Percentiles rank a stretch among this genome's conserved stretches.
Evolutionary conservation across 495 filamentous ascomycete species (phyloP).

Genomic region (Penicillium robsamsonii): DNA sequence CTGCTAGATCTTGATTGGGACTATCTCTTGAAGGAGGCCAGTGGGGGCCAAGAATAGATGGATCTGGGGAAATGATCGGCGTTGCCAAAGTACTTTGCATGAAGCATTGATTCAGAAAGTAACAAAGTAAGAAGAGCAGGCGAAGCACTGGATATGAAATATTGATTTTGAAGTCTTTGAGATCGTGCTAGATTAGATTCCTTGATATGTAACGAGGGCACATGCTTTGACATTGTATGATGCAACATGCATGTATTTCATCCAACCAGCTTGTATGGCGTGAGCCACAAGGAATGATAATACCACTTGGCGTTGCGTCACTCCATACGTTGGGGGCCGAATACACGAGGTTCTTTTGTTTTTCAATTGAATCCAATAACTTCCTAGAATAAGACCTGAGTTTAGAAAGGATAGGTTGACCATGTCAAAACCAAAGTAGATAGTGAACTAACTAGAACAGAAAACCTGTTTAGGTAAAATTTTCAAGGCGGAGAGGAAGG

Average conservation of each 20-base stretch:
- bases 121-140: neutral
- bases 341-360: neutral
- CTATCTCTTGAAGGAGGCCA: neutral
- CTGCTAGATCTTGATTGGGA: conserved; percentile 1
- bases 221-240: neutral
- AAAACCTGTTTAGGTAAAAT: too few species aligned
- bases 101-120: neutral
- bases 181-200: neutral
- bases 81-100: conserved; percentile 12
- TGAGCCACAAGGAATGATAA: neutral
- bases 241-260: neutral
- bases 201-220: neutral
- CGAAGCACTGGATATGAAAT: neutral
- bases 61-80: neutral
- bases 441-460: too few species aligned
- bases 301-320: conserved; percentile 3
- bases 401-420: neutral
- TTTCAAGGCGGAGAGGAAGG: neutral
- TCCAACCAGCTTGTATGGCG: neutral
- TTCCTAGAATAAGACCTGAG: neutral
- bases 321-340: neutral
- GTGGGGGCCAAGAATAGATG: conserved; percentile 1
- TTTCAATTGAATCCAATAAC: neutral
- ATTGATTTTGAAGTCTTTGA: neutral
- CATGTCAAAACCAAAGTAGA: neutral